Base-by-base conservation (phyloP, 495 filamentous ascomycete genomes). In the Glutinoglossum americanum region DNA sequence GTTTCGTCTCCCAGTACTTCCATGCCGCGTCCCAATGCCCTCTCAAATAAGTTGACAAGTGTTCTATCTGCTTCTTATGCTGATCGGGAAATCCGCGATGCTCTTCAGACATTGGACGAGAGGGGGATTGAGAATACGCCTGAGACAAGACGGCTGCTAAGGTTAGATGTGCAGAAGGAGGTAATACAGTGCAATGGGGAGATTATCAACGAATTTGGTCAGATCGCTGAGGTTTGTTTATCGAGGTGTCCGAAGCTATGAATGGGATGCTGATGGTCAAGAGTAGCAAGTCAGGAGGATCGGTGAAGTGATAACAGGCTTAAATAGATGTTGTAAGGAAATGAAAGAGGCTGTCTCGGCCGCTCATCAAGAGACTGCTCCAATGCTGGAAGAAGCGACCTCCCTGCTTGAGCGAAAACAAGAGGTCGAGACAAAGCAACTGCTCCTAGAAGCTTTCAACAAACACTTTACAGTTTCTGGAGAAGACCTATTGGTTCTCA, bases 171-270 rank as follows among this genome's bases (percentile, higher is more conserved):
- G 1, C 89, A 97, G 68, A 89, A 85, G 63, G 89, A 97, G 67
- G 84, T 96, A 33, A 87, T 96, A 49, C 80, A 90, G 59, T 86
- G 87, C 70, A 96, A 97, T 80, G 89, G 82, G 33, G 82, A 88
- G 58, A 86, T 99, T 58, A 80, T 99, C 54, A 72, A 76, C 56
- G 90, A 95, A 64, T 97, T 97, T 71, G 85, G 87, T 27, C 77
- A 82, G 61, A 88, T 99, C 44, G 87, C 89, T 47, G 86, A 93
- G 80, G 56, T 58, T 44, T 32, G 56, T 58, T 26, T n/a, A 21
- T 33, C 19, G 21, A 26, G 32, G 13, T 27, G 10, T 10, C 15
- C 17, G 21, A 32, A 27, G 23, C 49, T 1, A 27, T 1, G 49
- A 25, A 53, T 27, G 25, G 32, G 25, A 49, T 28, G 44, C 41